Evolutionary conservation across 2,329 filamentous ascomycete genomes (phyloP).

Genomic region (Penicillium freii): DNA sequence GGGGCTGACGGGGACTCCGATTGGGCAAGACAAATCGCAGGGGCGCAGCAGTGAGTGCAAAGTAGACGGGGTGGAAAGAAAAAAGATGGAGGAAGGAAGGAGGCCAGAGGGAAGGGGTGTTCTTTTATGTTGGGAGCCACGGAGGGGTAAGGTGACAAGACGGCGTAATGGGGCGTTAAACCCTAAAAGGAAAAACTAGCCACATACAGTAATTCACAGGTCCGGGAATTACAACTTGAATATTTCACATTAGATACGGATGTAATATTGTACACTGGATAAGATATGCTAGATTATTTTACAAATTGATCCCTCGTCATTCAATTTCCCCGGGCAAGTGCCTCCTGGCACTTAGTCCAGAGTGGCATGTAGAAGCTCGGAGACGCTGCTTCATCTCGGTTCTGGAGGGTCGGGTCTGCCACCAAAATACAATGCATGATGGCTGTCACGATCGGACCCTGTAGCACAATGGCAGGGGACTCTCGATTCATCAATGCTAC

Average conservation of each 20-base stretch:
- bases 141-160: no score
- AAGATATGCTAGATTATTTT: slow-evolving; percentile 15
- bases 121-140: no score
- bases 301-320: slow-evolving; percentile 1
- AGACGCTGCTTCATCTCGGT: slow-evolving; percentile 21
- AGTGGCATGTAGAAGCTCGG: slow-evolving; percentile 19
- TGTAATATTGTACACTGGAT: slow-evolving; percentile 7
- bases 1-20: no score
- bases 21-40: no score
- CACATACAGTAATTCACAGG: no score
- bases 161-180: no score
- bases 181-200: no score
- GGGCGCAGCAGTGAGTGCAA: no score
- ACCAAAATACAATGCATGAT: slow-evolving; percentile 57
- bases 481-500: slow-evolving; percentile 62
- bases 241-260: background rate
- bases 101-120: no score
- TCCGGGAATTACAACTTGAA: background rate
- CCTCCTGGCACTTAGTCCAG: slow-evolving; percentile 27
- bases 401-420: slow-evolving; percentile 53
- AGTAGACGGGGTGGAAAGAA: no score
- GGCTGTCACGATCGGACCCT: slow-evolving; percentile 47
- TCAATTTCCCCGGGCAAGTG: slow-evolving; percentile 6
- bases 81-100: no score
- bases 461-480: slow-evolving; percentile 48